These are phyloP conservation scores for Austroboletus novae-zelandiae DNA, from an alignment of 1,284 basidiomycete species.

Conservation along the genomic window DNA sequence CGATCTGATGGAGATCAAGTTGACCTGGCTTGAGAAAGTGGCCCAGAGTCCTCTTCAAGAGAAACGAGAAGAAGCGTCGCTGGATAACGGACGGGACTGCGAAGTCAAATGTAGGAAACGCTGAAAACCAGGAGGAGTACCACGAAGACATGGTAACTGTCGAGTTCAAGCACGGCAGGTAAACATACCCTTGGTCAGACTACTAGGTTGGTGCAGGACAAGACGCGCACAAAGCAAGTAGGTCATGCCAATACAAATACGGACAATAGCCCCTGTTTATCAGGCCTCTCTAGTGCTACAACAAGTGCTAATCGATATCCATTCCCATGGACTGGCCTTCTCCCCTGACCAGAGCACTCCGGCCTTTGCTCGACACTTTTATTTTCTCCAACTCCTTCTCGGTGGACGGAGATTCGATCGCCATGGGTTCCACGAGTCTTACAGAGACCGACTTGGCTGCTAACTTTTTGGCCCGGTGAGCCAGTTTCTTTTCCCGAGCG, in stretches of 20 bases:
- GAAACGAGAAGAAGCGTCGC: constrained; percentile 85
- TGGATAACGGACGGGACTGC: constrained; percentile 83
- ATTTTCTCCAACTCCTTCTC: constrained; percentile 73
- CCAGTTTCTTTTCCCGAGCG: constrained; percentile 67
- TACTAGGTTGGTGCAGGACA: neutral
- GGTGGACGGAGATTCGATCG: constrained; percentile 41
- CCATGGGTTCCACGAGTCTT: constrained; percentile 72
- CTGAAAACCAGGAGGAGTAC: constrained; percentile 58
- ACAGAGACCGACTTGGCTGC: constrained; percentile 57
- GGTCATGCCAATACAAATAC: constrained; percentile 17
- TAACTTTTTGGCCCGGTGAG: constrained; percentile 64
- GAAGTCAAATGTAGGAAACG: constrained; percentile 60
- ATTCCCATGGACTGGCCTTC: constrained; percentile 80
- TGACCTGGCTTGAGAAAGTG: constrained; percentile 86
- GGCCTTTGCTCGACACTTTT: constrained; percentile 66
- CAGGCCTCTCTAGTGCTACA: neutral
- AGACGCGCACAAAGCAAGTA: neutral
- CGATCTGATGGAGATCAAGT: constrained; percentile 83
- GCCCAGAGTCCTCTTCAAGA: constrained; percentile 82
- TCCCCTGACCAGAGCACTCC: constrained; percentile 72
- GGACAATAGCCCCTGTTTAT: constrained; percentile 22
- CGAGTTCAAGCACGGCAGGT: constrained; percentile 16
- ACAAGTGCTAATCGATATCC: constrained; percentile 62
- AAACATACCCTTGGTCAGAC: constrained; percentile 17
- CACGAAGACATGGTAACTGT: constrained; percentile 31